Evolutionary conservation across 1,284 basidiomycete species (phyloP), one percentile per base, ranked within the genome.

Genomic region (Exobasidium cylindrosporum): DNA sequence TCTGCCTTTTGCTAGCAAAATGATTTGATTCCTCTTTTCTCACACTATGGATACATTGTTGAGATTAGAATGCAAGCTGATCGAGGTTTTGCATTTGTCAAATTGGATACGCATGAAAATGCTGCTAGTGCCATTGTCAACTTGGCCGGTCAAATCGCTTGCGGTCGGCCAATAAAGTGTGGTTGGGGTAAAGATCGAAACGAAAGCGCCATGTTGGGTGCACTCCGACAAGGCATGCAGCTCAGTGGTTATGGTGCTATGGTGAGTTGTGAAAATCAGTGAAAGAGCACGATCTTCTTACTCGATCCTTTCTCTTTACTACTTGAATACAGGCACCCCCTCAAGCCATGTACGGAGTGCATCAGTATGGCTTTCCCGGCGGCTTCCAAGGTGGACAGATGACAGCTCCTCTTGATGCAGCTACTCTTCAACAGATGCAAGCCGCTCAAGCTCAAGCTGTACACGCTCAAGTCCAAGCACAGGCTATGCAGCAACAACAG

Each of bases 61-160:
- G 95, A 98, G 83, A 93, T 97, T 79, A 89, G 95, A 68, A 94
- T 97, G 91, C 94, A 97, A 82, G 87, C 93, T 61, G 95, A 97
- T 82, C 89, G 93, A 64, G 95, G 95, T 31, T 97, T 97, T 80
- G 95, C 95, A 0, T 98, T 98, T 78, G 92, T 97, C 80, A 97
- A 97, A 83, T 86, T 97, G 61, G 94, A 97, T 82, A 92, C 91
- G 50, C 95, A 97, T 81, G 92, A 96, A 80, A 92, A 96, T 78
- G 95, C 95, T 57, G 93, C 95, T 11, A 89, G 92, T 87, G 95
- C 95, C 29, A 97, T 98, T 76, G 89, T 93, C 66, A 90, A 95
- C 77, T 84, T 97, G 35, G 91, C 94, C 81, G 93, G 94, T 59
- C 89, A 92, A 81, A 89, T 92, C 84, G 89, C 97, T 30, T 95